Conservation (phyloP, 108 stramenopile genomes). For the Stephanodiscus minutulus region DNA sequence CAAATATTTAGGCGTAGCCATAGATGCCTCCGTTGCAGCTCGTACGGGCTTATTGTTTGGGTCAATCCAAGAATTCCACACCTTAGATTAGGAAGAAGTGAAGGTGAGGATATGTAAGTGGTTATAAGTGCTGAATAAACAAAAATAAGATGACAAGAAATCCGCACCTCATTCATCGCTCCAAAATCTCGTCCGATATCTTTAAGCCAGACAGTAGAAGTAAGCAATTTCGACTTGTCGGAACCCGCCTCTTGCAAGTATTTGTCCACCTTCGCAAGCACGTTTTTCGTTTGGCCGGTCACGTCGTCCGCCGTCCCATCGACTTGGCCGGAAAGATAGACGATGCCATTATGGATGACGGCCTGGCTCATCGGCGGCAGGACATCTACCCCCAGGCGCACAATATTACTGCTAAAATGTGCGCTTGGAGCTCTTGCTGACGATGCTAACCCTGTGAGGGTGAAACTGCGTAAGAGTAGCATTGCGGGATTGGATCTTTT, state of each 20-base stretch:
- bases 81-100: no score
- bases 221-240: constrained; percentile 44
- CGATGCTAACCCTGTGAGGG: background rate
- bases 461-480: no score
- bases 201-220: constrained; percentile 51
- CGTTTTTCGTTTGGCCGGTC: constrained; percentile 29
- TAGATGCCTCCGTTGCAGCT: constrained; percentile 51
- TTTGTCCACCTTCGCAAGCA: constrained; percentile 44
- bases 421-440: background rate
- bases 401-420: constrained; percentile 11
- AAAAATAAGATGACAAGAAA: constrained; percentile 24
- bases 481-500: background rate
- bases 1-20: constrained; percentile 51
- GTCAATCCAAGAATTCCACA: constrained; percentile 65
- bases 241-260: constrained; percentile 46
- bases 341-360: constrained; percentile 46
- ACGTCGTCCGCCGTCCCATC: constrained; percentile 43
- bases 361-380: constrained; percentile 39
- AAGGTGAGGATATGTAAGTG: no score
- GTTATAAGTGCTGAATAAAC: no score
- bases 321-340: constrained; percentile 52
- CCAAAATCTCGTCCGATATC: constrained; percentile 46
- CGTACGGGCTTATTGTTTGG: constrained; percentile 55
- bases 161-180: constrained; percentile 57
- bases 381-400: constrained; percentile 31